phyloP scores from a whole-genome alignment of 768 basidiomycete species.

The Termitomyces sp. region DNA sequence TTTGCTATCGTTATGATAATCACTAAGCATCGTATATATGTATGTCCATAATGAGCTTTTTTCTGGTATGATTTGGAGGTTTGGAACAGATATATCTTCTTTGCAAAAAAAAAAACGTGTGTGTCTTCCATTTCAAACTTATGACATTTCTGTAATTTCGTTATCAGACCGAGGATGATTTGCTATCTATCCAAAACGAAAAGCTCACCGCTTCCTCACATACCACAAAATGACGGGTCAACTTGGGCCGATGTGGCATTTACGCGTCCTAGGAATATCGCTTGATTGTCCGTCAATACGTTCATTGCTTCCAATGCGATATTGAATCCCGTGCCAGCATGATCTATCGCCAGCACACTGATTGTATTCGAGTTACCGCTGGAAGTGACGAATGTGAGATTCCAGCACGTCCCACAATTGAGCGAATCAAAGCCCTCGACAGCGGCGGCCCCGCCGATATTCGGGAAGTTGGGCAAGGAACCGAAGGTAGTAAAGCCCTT shows the following conservation, averaged over 20 bases:
- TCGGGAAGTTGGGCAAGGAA: conserved; percentile 44
- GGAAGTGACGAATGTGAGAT: conserved; percentile 32
- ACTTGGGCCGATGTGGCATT: conserved; percentile 14
- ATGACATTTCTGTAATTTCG: background rate
- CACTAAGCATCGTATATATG: background rate
- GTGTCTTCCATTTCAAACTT: background rate
- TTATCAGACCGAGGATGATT: background rate
- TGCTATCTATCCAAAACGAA: no score
- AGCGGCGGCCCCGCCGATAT: conserved; percentile 43
- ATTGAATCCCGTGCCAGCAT: conserved; percentile 16
- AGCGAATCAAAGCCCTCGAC: conserved; percentile 38
- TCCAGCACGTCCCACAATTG: conserved; percentile 51
- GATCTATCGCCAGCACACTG: conserved; percentile 42
- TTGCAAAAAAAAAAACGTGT: background rate
- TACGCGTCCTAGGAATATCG: conserved; percentile 19
- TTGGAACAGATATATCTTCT: background rate
- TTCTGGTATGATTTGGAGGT: background rate
- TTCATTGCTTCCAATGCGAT: conserved; percentile 25
- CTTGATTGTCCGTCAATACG: conserved; percentile 24
- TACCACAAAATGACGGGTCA: conserved; percentile 17
- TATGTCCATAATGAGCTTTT: background rate
- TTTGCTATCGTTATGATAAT: background rate
- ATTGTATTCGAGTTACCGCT: conserved; percentile 22
- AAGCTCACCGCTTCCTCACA: conserved; percentile 3
- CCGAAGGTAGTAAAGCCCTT: conserved; percentile 35